Evolutionary conservation across 805 yeast species (phyloP).

Genomic region (Metschnikowia hibisci): DNA sequence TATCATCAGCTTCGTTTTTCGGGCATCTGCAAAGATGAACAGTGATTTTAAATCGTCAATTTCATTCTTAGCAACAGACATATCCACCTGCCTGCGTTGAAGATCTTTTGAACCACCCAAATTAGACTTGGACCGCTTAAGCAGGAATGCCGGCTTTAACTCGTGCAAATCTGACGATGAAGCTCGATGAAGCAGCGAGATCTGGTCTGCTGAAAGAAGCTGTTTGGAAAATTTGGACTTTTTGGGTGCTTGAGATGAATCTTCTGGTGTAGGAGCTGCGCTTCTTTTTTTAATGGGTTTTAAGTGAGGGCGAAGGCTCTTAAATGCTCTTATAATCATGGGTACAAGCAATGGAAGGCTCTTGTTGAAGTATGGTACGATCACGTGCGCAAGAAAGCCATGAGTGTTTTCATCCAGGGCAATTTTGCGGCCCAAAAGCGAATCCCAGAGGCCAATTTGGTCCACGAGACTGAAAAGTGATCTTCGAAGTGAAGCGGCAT

Average conservation of each 20-base stretch:
- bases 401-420: constrained; percentile 37
- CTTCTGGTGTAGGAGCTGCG: background rate
- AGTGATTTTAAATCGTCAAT: constrained; percentile 4
- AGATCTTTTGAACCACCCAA: constrained; percentile 33
- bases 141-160: constrained; percentile 30
- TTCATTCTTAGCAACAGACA: constrained; percentile 19
- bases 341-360: constrained; percentile 45
- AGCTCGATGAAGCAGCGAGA: constrained; percentile 18
- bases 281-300: constrained; percentile 23
- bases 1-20: constrained; percentile 22
- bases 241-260: background rate
- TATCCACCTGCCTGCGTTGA: constrained; percentile 39
- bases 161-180: constrained; percentile 21
- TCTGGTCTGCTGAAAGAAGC: constrained; percentile 9
- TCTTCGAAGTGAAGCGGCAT: constrained; percentile 14
- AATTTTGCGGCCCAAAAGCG: constrained; percentile 34
- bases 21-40: constrained; percentile 27
- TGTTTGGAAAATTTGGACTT: constrained; percentile 17
- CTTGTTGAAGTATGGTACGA: constrained; percentile 51
- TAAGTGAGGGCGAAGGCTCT: constrained; percentile 34
- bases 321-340: constrained; percentile 44
- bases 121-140: constrained; percentile 39
- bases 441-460: constrained; percentile 52
- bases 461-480: constrained; percentile 46
- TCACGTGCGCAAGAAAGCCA: constrained; percentile 49